phyloP scores from a whole-genome alignment of 192 early-diverging fungal species.

The Umbelopsis ramanniana region DNA sequence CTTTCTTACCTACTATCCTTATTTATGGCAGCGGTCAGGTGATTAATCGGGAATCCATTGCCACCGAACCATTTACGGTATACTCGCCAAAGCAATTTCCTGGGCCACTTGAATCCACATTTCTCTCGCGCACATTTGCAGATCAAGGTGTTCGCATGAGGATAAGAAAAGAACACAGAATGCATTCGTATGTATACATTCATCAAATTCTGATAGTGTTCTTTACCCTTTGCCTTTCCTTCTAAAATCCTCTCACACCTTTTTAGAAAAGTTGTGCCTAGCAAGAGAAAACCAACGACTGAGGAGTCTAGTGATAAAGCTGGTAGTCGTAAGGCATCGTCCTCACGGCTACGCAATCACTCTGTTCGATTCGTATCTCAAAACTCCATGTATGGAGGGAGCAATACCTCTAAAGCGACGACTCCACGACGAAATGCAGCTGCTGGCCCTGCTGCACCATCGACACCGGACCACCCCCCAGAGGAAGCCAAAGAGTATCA shows the following conservation, averaged over 20 bases:
- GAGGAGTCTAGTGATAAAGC: neutral
- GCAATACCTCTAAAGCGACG: neutral
- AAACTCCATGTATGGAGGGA: neutral
- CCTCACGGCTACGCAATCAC: constrained; percentile 8
- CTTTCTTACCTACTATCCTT: neutral
- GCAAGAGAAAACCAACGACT: neutral
- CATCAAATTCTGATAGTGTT: neutral
- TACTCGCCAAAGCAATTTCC: constrained; percentile 94
- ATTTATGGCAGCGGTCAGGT: constrained; percentile 62
- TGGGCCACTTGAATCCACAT: constrained; percentile 92
- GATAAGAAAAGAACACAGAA: constrained; percentile 81
- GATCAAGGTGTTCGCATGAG: constrained; percentile 93
- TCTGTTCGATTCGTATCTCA: constrained; percentile 17
- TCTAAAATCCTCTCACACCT: neutral
- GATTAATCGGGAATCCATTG: constrained; percentile 81
- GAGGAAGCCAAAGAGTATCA: constrained; percentile 2
- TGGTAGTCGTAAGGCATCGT: neutral
- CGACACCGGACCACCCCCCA: neutral
- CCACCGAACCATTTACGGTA: constrained; percentile 78
- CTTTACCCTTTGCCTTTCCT: neutral
- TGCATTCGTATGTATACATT: constrained; percentile 26
- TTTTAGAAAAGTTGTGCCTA: neutral
- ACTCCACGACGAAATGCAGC: neutral
- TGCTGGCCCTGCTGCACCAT: constrained; percentile 7
- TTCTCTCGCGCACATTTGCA: constrained; percentile 84